phyloP scores from a whole-genome alignment of 2,329 filamentous ascomycete genomes.

The Penicillium griseofulvum region DNA sequence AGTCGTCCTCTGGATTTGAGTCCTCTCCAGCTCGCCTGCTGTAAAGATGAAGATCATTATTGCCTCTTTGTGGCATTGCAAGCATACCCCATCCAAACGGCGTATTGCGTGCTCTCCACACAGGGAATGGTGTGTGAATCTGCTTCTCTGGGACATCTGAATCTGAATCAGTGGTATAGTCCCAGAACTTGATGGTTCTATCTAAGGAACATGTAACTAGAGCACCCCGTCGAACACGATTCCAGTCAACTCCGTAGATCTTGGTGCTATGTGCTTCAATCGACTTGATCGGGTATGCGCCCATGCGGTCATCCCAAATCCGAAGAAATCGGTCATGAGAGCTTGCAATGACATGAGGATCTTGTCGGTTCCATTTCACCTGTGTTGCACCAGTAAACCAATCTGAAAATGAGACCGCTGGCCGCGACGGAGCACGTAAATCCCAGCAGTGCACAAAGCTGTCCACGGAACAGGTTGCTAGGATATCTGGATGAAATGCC shows the following conservation, averaged over 20 bases:
- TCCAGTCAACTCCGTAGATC: conserved; percentile 96
- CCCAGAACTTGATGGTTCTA: conserved; percentile 91
- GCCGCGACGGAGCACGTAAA: conserved; percentile 68
- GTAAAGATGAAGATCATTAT: conserved; percentile 81
- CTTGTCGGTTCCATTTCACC: conserved; percentile 89
- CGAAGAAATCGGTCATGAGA: conserved; percentile 84
- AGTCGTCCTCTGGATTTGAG: conserved; percentile 33
- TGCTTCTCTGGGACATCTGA: conserved; percentile 68
- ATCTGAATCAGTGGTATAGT: conserved; percentile 63
- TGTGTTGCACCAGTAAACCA: conserved; percentile 93
- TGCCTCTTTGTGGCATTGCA: conserved; percentile 88
- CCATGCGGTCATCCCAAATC: conserved; percentile 85
- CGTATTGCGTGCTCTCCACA: conserved; percentile 88
- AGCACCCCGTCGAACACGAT: conserved; percentile 68
- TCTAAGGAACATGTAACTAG: conserved; percentile 88
- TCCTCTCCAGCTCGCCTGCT: conserved; percentile 57
- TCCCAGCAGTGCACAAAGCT: conserved; percentile 95
- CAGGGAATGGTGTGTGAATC: conserved; percentile 78
- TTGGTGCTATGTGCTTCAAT: conserved; percentile 88
- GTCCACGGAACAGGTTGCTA: conserved; percentile 89
- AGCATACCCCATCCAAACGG: conserved; percentile 83
- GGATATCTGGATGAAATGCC: conserved; percentile 81
- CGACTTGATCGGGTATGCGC: conserved; percentile 73
- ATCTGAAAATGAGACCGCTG: conserved; percentile 79
- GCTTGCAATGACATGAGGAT: conserved; percentile 82